Base-by-base conservation (phyloP, 2,329 filamentous ascomycete genomes). In the Raffaelea ambrosiae region DNA sequence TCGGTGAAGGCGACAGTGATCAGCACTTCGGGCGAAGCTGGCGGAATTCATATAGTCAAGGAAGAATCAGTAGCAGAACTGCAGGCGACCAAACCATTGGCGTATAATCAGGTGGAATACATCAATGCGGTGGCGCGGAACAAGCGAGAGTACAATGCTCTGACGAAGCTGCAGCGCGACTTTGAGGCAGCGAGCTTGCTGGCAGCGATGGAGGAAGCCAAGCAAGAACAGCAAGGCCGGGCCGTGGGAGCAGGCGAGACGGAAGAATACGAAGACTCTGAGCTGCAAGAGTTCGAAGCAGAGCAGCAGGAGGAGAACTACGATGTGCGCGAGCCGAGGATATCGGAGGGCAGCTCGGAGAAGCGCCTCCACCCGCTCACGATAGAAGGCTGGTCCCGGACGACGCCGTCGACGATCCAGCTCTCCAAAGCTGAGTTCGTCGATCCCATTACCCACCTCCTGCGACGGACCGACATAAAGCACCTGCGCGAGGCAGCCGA, bases 401-500 rank as follows among this genome's bases (percentile, higher is more conserved):
- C 86, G 1, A 74, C 71, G 20, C 86, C 90, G 2, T 76, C 76
- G 38, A 94, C 90, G 9, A 64, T 96, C 14, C 73, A 77, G n/a
- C 67, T 95, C 3, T 89, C 91, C 0, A 76, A 79, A 53, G 69
- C 73, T n/a, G 71, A 77, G 3, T 74, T 96, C 38, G 74, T 86
- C 9, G 68, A 76, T 3, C 89, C 89, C 0, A 81, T 95, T 18
- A 73, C 78, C 2, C 66, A 76, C 4, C 71, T 95, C 3, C 71
- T 97, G 2, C 72, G 73, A 14, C 71, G 83, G 48, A 78, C 81
- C 47, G 78, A 88, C 49, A 78, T 82, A 40, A 84, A 81, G 48
- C 93, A 98, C 60, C 71, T 97, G 29, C 73, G 74, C 31, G 76
- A 84, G 48, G 76, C 84, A 1, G 86, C 90, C 1, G 79, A 87